Evolutionary conservation across 129 eudicot species (phyloP).

Genomic region (Smallanthus sonchifolius): DNA sequence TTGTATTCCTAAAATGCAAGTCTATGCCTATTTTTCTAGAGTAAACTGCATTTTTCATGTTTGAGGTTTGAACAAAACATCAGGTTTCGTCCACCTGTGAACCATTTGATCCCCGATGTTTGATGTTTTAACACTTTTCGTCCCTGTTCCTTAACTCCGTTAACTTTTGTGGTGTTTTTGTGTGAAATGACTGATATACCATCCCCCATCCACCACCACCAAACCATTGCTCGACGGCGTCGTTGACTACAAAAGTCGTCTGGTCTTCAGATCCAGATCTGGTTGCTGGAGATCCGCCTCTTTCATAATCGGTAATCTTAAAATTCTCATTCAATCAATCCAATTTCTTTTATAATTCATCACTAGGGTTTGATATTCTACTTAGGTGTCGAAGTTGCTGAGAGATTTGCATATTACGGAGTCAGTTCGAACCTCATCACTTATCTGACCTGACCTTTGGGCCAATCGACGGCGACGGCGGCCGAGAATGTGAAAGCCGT

Average conservation of each 20-base stretch:
- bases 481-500: conserved; percentile 58
- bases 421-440: conserved; percentile 46
- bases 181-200: no score
- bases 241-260: conserved; percentile 61
- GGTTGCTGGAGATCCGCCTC: conserved; percentile 69
- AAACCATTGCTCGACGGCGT: conserved; percentile 46
- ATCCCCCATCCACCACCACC: no score
- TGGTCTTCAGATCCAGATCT: conserved; percentile 48
- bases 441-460: conserved; percentile 51
- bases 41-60: no score
- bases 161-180: no score
- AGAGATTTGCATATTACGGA: conserved; percentile 55
- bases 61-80: no score
- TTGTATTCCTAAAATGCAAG: neutral
- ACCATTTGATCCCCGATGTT: no score
- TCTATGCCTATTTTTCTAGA: neutral
- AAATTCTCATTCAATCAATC: neutral
- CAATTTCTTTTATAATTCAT: neutral
- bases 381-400: conserved; percentile 51
- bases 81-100: no score
- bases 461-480: conserved; percentile 58
- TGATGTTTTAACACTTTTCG: no score
- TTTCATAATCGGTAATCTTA: conserved; percentile 42
- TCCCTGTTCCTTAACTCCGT: no score
- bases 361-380: neutral